These are phyloP conservation scores for Tulasnella sp. DNA, from an alignment of 768 basidiomycete species.

Conservation along the genomic window DNA sequence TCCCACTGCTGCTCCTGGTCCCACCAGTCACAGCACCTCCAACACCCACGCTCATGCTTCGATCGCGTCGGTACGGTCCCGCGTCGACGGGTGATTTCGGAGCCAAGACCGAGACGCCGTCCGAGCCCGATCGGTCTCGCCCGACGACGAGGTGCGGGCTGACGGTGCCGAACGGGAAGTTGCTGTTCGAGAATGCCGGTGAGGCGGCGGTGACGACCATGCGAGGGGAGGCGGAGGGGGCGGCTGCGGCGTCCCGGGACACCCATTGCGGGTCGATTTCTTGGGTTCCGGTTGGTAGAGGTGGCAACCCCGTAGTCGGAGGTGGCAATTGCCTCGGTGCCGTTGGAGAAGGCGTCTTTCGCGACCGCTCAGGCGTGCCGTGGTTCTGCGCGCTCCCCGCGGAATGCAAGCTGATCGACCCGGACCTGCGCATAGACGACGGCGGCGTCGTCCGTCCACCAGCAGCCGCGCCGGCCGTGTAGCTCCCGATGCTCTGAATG, in stretches of 20 bases:
- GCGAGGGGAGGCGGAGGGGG: not conserved
- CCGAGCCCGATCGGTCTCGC: not conserved
- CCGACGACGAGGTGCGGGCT: not conserved
- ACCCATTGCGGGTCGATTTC: not conserved
- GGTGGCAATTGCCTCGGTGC: not conserved
- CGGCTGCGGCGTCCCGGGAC: not conserved
- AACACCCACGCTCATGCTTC: not conserved
- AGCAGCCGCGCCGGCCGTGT: not conserved
- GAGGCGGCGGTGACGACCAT: not conserved
- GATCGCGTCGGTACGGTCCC: not conserved
- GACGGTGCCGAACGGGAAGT: not conserved
- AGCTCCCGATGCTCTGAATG: not conserved
- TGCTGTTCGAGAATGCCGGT: not conserved
- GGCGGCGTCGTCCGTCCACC: not conserved
- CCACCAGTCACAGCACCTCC: not conserved
- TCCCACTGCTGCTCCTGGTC: not conserved
- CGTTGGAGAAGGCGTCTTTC: not conserved
- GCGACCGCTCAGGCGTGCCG: not conserved
- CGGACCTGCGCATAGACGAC: not conserved
- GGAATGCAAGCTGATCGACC: not conserved
- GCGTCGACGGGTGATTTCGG: not conserved
- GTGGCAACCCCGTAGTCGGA: not conserved
- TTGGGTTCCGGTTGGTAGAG: not conserved
- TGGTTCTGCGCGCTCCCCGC: not conserved
- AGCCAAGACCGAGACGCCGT: not conserved